These are phyloP conservation scores for Cutaneotrichosporon sp. DNA, from an alignment of 1,284 basidiomycete species.

Conservation along the genomic window DNA sequence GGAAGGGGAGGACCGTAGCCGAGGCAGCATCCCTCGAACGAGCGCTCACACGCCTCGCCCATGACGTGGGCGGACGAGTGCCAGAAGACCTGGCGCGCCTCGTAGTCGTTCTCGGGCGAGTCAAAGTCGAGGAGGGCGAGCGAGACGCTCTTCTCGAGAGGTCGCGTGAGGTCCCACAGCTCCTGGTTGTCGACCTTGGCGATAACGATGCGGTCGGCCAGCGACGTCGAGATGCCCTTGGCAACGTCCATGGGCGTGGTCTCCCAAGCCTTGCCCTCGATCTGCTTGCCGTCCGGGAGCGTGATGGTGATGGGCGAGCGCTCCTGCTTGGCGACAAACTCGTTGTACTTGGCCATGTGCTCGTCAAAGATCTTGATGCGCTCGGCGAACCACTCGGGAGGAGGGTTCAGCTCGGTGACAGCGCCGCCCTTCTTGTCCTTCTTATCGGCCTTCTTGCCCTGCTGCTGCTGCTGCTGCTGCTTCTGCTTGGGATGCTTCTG, in stretches of 20 bases:
- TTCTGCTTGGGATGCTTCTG: constrained; percentile 4
- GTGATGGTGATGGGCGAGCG: constrained; percentile 82
- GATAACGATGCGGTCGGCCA: constrained; percentile 89
- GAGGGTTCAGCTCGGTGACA: constrained; percentile 68
- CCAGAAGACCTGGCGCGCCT: constrained; percentile 94
- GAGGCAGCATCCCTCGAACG: constrained; percentile 91
- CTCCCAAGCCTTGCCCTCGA: constrained; percentile 88
- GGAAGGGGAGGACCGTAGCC: constrained; percentile 93
- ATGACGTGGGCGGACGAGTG: constrained; percentile 98
- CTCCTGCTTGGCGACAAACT: constrained; percentile 77
- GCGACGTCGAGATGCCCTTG: constrained; percentile 79
- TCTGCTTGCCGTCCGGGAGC: constrained; percentile 80
- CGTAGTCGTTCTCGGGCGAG: constrained; percentile 76
- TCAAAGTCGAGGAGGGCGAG: constrained; percentile 94
- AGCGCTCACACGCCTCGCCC: constrained; percentile 95
- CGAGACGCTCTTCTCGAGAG: constrained; percentile 78
- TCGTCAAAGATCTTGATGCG: constrained; percentile 89
- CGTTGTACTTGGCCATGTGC: constrained; percentile 83
- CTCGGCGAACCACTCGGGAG: constrained; percentile 83
- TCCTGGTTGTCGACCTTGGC: constrained; percentile 80
- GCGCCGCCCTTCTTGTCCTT: constrained; percentile 18
- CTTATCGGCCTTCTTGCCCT: constrained; percentile 53
- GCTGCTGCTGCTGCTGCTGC: constrained; percentile 18
- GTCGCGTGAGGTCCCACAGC: constrained; percentile 94
- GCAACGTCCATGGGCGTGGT: constrained; percentile 95